phyloP scores from a whole-genome alignment of 495 filamentous ascomycete genomes.

The Penicillium tannophilum region DNA sequence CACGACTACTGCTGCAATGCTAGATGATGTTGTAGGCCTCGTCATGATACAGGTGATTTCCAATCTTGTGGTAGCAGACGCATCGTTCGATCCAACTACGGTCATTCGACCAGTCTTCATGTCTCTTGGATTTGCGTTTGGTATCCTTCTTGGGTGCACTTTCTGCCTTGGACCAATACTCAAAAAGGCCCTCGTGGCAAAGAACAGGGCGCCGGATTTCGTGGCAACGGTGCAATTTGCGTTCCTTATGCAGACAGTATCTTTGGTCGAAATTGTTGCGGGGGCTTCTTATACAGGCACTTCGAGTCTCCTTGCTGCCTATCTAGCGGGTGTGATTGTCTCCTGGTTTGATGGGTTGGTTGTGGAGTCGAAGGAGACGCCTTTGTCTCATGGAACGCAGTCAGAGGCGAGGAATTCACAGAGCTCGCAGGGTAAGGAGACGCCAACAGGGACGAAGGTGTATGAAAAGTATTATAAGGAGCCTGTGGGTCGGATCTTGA shows the following conservation, averaged over 20 bases:
- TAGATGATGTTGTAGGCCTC: conserved; percentile 83
- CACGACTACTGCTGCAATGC: conserved; percentile 71
- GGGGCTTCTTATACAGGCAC: conserved; percentile 64
- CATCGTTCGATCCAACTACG: conserved; percentile 42
- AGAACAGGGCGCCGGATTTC: conserved; percentile 17
- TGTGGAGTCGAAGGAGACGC: conserved; percentile 1
- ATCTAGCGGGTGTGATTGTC: conserved; percentile 62
- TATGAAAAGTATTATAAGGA: conserved; percentile 60
- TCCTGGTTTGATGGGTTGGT: conserved; percentile 54
- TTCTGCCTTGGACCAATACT: conserved; percentile 47
- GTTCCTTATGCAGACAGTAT: conserved; percentile 41
- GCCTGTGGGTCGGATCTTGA: conserved; percentile 56
- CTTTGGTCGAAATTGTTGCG: conserved; percentile 58
- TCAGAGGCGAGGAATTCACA: background rate
- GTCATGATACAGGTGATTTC: conserved; percentile 73
- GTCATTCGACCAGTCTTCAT: conserved; percentile 62
- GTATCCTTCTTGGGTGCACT: conserved; percentile 46
- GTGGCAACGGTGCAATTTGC: conserved; percentile 29
- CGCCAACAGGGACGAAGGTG: conserved; percentile 37
- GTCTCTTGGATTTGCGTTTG: conserved; percentile 56
- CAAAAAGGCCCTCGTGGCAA: conserved; percentile 5
- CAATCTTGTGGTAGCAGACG: conserved; percentile 41
- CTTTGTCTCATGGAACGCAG: background rate
- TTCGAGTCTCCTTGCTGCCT: conserved; percentile 71
- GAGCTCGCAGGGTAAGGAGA: background rate